These are phyloP conservation scores for Fusarium anguioides DNA, from an alignment of 2,329 filamentous ascomycete species.

Conservation along the genomic window DNA sequence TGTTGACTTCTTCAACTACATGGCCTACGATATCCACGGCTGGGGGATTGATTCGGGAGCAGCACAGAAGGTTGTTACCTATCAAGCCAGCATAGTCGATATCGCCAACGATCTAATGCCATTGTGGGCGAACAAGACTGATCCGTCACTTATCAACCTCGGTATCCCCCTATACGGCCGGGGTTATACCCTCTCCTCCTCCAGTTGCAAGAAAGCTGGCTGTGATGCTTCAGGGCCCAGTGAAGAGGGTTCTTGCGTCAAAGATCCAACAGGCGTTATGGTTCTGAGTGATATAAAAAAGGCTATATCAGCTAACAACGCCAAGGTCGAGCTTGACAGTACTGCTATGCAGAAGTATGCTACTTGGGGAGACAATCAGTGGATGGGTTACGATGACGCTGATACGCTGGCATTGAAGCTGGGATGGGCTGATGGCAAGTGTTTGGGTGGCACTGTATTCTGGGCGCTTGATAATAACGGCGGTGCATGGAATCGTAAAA, in stretches of 20 bases:
- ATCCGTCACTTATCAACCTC: constrained; percentile 4
- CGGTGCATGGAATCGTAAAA: constrained; percentile 2
- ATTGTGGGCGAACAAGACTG: constrained; percentile 4
- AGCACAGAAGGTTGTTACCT: background rate
- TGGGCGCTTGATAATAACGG: constrained; percentile 5
- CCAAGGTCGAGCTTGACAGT: background rate
- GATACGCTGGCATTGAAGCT: constrained; percentile 10
- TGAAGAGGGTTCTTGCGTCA: constrained; percentile 5
- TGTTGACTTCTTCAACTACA: constrained; percentile 8
- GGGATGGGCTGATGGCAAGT: constrained; percentile 3
- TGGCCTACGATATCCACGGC: constrained; percentile 12
- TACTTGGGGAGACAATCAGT: constrained; percentile 6
- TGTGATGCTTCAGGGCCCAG: constrained; percentile 4
- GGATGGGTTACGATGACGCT: constrained; percentile 4
- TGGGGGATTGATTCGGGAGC: constrained; percentile 1
- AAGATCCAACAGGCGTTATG: constrained; percentile 11
- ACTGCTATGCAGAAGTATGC: constrained; percentile 8
- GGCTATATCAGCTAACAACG: background rate
- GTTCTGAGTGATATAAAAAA: constrained; percentile 3
- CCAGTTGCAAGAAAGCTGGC: background rate
- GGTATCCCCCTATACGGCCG: constrained; percentile 6
- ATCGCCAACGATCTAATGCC: constrained; percentile 4
- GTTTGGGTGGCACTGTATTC: constrained; percentile 8
- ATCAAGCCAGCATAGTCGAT: constrained; percentile 2
- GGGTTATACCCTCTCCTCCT: constrained; percentile 2